Conservation (phyloP, 2,329 filamentous ascomycete species). For the Cladobotryum protrusum region DNA sequence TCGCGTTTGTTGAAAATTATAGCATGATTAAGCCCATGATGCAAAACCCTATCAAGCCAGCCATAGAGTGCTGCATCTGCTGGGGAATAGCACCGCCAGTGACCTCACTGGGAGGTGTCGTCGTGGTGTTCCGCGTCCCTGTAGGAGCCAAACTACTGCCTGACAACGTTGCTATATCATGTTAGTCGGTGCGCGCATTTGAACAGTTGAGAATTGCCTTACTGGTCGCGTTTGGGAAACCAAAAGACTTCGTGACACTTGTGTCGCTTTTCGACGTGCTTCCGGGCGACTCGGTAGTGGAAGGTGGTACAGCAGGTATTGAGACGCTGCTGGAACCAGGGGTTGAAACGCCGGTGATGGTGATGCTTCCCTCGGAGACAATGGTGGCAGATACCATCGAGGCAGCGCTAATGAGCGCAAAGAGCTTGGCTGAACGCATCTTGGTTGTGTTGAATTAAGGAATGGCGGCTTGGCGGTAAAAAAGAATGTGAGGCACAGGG, state of each 20-base stretch:
- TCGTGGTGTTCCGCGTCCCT: slow-evolving; percentile 21
- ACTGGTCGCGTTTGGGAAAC: slow-evolving; percentile 10
- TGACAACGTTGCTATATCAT: slow-evolving; percentile 3
- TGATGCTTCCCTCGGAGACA: slow-evolving; percentile 1
- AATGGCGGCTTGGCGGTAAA: slow-evolving; percentile 4
- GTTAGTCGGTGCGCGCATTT: not conserved
- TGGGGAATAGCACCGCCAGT: slow-evolving; percentile 28
- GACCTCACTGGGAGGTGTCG: slow-evolving; percentile 20
- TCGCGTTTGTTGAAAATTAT: slow-evolving; percentile 13
- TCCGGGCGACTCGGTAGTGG: slow-evolving; percentile 1
- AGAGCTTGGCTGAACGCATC: slow-evolving; percentile 16
- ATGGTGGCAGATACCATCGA: slow-evolving; percentile 10
- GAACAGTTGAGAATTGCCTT: not conserved
- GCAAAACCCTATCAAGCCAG: slow-evolving; percentile 31
- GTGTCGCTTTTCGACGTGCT: not conserved
- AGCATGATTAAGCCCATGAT: slow-evolving; percentile 31
- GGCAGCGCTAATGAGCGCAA: slow-evolving; percentile 12
- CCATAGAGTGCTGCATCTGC: slow-evolving; percentile 29
- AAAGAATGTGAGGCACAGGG: not conserved
- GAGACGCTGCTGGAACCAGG: slow-evolving; percentile 1
- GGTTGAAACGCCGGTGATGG: slow-evolving; percentile 1
- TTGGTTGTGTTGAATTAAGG: not conserved
- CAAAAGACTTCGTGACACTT: slow-evolving; percentile 1
- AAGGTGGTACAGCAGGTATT: slow-evolving; percentile 2
- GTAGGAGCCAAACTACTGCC: slow-evolving; percentile 6